Conservation (phyloP, 2,329 filamentous ascomycete species). For the Calonectria crousiana region DNA sequence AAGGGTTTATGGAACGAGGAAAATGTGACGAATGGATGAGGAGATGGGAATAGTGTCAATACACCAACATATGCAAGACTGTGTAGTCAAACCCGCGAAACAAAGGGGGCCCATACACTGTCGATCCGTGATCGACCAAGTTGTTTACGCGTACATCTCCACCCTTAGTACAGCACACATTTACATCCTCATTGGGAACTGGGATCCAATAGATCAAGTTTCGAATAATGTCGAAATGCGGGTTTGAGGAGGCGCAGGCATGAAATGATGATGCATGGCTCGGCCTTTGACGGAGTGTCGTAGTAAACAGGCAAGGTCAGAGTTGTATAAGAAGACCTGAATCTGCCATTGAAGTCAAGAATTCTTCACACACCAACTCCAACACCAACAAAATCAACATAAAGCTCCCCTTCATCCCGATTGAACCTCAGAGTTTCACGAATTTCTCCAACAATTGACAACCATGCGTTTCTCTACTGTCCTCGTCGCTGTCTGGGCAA, state of each 20-base stretch:
- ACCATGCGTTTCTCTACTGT: constrained; percentile 4
- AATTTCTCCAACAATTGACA: background rate
- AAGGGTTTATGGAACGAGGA: too few relatives aligned
- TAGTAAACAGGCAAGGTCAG: background rate
- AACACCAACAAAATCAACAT: background rate
- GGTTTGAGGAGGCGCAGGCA: background rate
- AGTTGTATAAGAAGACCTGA: background rate
- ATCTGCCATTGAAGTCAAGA: background rate
- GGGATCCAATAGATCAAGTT: background rate
- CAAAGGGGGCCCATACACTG: background rate
- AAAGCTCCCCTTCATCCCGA: background rate
- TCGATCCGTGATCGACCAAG: background rate
- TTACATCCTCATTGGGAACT: background rate
- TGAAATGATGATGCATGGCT: background rate
- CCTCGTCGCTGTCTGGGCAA: background rate
- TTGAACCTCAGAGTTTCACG: background rate
- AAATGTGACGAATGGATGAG: background rate
- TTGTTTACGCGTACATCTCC: background rate
- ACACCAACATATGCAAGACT: background rate
- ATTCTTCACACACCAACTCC: background rate
- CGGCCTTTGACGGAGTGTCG: background rate
- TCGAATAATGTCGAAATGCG: background rate
- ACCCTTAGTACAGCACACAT: background rate
- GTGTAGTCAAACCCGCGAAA: background rate
- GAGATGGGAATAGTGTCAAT: background rate